phyloP scores from a whole-genome alignment of 495 filamentous ascomycete genomes.

The Aspergillus egyptiacus region DNA sequence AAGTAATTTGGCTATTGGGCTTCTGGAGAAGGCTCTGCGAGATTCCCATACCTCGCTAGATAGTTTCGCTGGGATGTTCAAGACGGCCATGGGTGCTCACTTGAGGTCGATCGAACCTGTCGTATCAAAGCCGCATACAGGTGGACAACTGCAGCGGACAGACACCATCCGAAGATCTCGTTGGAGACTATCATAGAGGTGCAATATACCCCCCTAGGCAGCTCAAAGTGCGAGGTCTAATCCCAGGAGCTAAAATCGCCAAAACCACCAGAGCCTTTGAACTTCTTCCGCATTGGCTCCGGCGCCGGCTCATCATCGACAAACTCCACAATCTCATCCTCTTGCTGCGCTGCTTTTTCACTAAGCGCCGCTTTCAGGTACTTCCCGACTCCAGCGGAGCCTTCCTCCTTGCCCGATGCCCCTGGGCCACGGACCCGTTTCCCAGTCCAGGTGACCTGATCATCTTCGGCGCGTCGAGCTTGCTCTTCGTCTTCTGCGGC shows the following conservation, averaged over 20 bases:
- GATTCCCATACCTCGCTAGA: too few species aligned
- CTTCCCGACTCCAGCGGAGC: slow-evolving; percentile 61
- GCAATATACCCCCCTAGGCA: too few species aligned
- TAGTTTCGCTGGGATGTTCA: too few species aligned
- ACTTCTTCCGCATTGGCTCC: slow-evolving; percentile 74
- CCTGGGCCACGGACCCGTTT: slow-evolving; percentile 62
- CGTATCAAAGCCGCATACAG: too few species aligned
- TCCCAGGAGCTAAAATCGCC: slow-evolving; percentile 69
- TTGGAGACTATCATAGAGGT: too few species aligned
- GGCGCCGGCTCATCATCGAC: slow-evolving; percentile 53
- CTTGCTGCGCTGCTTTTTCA: slow-evolving; percentile 32
- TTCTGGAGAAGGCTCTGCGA: too few species aligned
- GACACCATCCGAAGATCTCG: too few species aligned
- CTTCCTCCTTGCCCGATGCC: slow-evolving; percentile 43
- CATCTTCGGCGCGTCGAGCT: slow-evolving; percentile 71
- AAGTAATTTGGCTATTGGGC: too few species aligned
- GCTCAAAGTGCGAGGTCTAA: slow-evolving; percentile 7
- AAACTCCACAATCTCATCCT: slow-evolving; percentile 54
- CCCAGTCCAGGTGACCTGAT: slow-evolving; percentile 85
- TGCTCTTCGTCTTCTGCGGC: slow-evolving; percentile 34
- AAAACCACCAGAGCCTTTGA: slow-evolving; percentile 70
- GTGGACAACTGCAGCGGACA: too few species aligned
- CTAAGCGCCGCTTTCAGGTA: slow-evolving; percentile 61
- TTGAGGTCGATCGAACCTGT: too few species aligned
- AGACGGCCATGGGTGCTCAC: too few species aligned